Conservation (phyloP, 176 grass and related monocot genomes). For the Ananas comosus region DNA sequence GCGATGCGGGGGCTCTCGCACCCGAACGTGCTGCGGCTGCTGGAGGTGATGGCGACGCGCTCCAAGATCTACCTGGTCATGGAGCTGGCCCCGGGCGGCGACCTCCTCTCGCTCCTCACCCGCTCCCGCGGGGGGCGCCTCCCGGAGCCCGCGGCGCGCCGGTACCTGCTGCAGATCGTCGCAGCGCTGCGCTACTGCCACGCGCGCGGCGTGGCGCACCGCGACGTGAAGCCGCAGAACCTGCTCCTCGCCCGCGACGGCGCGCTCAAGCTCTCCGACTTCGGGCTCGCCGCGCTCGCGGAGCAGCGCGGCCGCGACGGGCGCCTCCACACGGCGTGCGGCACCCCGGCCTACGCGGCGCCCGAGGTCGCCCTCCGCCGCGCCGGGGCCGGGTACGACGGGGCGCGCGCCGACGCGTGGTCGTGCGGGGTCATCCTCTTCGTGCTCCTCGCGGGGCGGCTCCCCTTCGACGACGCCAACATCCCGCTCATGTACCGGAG, state of each 20-base stretch:
- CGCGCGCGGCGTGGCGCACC: constrained; percentile 55
- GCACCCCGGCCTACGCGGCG: constrained; percentile 61
- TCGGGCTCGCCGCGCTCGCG: constrained; percentile 55
- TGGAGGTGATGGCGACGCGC: constrained; percentile 65
- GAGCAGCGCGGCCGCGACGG: constrained; percentile 35
- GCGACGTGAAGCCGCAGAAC: constrained; percentile 82
- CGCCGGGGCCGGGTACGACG: constrained; percentile 47
- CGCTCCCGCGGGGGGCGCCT: constrained; percentile 33
- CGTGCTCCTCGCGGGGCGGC: constrained; percentile 47
- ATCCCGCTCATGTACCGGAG: constrained; percentile 47
- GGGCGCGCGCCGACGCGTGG: constrained; percentile 81
- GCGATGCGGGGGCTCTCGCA: constrained; percentile 75
- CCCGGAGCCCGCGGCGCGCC: constrained; percentile 31
- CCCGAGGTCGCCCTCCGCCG: constrained; percentile 50
- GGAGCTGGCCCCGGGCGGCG: constrained; percentile 56
- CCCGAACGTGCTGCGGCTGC: constrained; percentile 60
- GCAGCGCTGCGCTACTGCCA: constrained; percentile 57
- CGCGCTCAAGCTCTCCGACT: constrained; percentile 62
- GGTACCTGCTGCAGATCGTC: constrained; percentile 59
- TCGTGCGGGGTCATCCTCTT: constrained; percentile 84
- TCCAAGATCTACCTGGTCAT: constrained; percentile 64
- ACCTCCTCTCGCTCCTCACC: constrained; percentile 39
- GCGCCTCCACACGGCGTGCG: constrained; percentile 54
- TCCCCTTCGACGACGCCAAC: constrained; percentile 78
- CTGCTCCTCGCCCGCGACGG: constrained; percentile 45